Evolutionary conservation across 352 stramenopile genomes (phyloP).

Genomic region (Saprolegnia parasitica): DNA sequence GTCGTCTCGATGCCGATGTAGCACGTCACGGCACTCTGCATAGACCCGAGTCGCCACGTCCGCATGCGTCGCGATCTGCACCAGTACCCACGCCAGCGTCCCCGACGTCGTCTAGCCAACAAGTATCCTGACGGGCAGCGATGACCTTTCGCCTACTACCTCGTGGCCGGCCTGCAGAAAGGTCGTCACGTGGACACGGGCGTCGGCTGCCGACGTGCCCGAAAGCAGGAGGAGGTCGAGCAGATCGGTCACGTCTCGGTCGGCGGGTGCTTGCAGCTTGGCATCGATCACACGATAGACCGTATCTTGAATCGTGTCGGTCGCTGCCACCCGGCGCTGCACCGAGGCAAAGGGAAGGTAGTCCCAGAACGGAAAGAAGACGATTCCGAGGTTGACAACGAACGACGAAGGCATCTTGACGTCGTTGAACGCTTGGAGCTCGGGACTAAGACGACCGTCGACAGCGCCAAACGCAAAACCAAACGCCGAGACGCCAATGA

Average conservation of each 20-base stretch:
- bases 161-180: conserved; percentile 9
- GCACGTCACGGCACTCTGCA: background rate
- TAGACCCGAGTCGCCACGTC: conserved; percentile 4
- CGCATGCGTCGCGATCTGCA: conserved; percentile 5
- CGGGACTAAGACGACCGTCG: background rate
- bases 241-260: too few relatives aligned
- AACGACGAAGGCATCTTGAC: background rate
- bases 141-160: conserved; percentile 11
- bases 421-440: conserved; percentile 5
- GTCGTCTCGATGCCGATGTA: too few relatives aligned
- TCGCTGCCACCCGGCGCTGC: background rate
- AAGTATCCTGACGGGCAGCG: background rate
- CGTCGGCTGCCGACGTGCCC: background rate
- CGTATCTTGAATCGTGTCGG: conserved; percentile 3
- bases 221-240: conserved; percentile 26
- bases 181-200: background rate
- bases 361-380: conserved; percentile 9
- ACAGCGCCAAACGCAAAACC: conserved; percentile 19
- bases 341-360: background rate
- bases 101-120: conserved; percentile 14
- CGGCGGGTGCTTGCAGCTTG: conserved; percentile 12
- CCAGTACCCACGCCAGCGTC: conserved; percentile 19
- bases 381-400: background rate
- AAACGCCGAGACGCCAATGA: conserved; percentile 28
- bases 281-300: conserved; percentile 22